phyloP scores from a whole-genome alignment of 2,329 filamentous ascomycete species.

The Epichloe typhina region DNA sequence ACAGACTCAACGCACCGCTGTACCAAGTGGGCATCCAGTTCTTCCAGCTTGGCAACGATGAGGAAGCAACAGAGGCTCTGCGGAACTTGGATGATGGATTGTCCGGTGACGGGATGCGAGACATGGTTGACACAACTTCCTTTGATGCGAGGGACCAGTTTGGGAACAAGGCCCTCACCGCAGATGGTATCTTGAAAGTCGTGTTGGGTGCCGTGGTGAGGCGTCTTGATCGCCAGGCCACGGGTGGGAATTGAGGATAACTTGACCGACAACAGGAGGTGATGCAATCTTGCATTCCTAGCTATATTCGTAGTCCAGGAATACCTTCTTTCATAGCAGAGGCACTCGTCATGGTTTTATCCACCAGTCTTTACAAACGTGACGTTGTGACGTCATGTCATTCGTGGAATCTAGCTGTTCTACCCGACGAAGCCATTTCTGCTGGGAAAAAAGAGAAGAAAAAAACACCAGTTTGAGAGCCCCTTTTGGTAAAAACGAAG shows the following conservation, averaged over 20 bases:
- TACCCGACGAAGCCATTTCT: no score
- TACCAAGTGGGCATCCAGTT: slow-evolving; percentile 91
- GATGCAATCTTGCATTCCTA: no score
- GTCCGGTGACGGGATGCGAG: slow-evolving; percentile 47
- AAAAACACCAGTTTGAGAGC: no score
- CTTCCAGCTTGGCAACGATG: slow-evolving; percentile 79
- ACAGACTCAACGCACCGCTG: slow-evolving; percentile 53
- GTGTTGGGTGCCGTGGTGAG: slow-evolving; percentile 64
- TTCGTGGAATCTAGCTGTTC: no score
- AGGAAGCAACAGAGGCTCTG: slow-evolving; percentile 49
- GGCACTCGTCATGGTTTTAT: no score
- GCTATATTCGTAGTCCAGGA: no score
- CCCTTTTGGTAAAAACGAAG: no score
- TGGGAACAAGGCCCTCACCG: slow-evolving; percentile 37
- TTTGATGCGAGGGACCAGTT: slow-evolving; percentile 34
- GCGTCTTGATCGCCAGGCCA: slow-evolving; percentile 21
- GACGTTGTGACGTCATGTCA: no score
- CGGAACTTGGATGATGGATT: slow-evolving; percentile 60
- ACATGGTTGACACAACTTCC: slow-evolving; percentile 86
- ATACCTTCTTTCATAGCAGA: no score
- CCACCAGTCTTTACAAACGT: no score
- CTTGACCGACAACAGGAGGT: background rate
- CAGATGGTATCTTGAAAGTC: slow-evolving; percentile 64
- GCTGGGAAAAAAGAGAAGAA: no score
- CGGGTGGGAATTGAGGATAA: background rate